Evolutionary conservation across 2,329 filamentous ascomycete species (phyloP).

Genomic region (Aureobasidium subglaciale): DNA sequence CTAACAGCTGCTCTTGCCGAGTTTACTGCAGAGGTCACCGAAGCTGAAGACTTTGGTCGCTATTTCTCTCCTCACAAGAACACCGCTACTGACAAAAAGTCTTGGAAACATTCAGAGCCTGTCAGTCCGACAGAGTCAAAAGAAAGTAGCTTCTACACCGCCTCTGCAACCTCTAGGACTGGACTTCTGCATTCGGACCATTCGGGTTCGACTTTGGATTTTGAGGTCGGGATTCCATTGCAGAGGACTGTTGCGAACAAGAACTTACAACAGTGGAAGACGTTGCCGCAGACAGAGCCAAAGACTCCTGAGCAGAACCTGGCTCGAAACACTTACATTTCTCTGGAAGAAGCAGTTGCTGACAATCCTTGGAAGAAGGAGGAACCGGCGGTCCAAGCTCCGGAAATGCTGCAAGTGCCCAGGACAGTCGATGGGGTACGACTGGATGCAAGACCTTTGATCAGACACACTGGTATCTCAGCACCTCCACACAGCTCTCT

Average conservation of each 20-base stretch:
- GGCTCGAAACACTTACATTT: neutral
- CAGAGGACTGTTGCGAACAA: neutral
- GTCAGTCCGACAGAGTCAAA: neutral
- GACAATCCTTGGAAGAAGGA: neutral
- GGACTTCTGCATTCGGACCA: neutral
- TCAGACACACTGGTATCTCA: neutral
- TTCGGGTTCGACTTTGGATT: neutral
- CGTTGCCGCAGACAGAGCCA: constrained; percentile 1
- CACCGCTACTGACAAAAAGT: neutral
- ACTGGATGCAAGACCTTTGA: neutral
- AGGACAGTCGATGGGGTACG: neutral
- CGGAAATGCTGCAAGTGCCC: neutral
- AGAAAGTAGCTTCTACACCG: neutral
- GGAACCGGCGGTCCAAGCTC: too few species aligned
- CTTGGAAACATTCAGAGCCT: neutral
- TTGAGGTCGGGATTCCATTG: neutral
- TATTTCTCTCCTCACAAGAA: neutral
- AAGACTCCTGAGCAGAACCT: neutral
- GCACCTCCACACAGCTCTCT: constrained; percentile 4
- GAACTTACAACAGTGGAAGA: neutral
- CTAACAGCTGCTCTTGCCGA: neutral
- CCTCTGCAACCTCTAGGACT: neutral
- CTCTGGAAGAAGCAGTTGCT: neutral
- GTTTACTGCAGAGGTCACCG: neutral
- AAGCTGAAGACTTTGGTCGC: neutral